Percentiles rank a stretch among this genome's conserved stretches.
These are phyloP conservation scores for Phytophthora litchii DNA, from an alignment of 352 stramenopile species.

Conservation along the genomic window DNA sequence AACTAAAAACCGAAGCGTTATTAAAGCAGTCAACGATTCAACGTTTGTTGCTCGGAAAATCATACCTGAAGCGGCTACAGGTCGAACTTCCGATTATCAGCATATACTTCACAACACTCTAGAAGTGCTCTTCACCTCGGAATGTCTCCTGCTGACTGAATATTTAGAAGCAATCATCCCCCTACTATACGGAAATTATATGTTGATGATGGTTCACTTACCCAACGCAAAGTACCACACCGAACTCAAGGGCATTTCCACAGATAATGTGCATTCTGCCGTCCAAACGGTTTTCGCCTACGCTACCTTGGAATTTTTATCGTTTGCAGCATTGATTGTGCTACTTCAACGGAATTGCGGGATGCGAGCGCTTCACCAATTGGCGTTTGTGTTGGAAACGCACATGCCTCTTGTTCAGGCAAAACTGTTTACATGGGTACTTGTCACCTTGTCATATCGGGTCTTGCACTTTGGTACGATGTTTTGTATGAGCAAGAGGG, in stretches of 20 bases:
- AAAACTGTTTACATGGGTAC: too few species aligned
- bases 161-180: slow-evolving; percentile 45
- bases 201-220: slow-evolving; percentile 21
- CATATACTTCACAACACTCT: slow-evolving; percentile 7
- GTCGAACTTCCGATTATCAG: neutral
- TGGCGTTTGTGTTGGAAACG: too few species aligned
- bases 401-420: too few species aligned
- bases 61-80: neutral
- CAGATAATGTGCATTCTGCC: neutral
- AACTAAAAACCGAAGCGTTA: neutral
- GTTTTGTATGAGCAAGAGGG: too few species aligned
- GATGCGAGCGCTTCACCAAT: too few species aligned
- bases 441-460: too few species aligned
- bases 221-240: slow-evolving; percentile 19
- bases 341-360: neutral
- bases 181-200: slow-evolving; percentile 28
- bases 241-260: slow-evolving; percentile 8
- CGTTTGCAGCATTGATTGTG: slow-evolving; percentile 11
- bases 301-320: slow-evolving; percentile 24
- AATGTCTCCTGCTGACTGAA: slow-evolving; percentile 41
- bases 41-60: neutral
- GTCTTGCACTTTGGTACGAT: too few species aligned
- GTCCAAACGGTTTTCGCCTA: slow-evolving; percentile 25
- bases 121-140: slow-evolving; percentile 31
- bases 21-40: too few species aligned